These are phyloP conservation scores for Kickxella alabastrina DNA, from an alignment of 192 early-diverging fungal genomes.

Conservation along the genomic window DNA sequence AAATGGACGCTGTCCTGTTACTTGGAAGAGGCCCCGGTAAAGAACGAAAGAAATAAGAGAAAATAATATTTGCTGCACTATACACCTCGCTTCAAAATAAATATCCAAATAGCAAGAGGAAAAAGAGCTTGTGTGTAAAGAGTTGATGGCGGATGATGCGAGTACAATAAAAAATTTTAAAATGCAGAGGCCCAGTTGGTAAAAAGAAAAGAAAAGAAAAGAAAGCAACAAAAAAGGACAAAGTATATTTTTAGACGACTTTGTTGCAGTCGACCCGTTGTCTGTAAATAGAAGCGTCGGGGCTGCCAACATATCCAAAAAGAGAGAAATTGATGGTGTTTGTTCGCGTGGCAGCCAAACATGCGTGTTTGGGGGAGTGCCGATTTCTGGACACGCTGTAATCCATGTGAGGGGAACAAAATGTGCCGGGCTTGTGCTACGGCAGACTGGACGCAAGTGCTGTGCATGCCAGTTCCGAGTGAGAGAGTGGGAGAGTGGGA, in stretches of 20 bases:
- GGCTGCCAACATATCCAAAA: background rate
- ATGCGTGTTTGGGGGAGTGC: background rate
- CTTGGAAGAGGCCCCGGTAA: no score
- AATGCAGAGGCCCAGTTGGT: background rate
- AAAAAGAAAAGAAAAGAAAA: background rate
- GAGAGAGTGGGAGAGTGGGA: no score
- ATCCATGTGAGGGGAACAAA: no score
- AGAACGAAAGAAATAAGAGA: no score
- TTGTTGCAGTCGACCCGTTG: background rate
- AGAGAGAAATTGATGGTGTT: background rate
- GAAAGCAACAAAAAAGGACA: background rate
- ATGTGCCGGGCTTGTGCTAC: no score
- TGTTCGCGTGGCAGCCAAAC: no score
- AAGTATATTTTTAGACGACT: background rate
- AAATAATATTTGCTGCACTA: background rate
- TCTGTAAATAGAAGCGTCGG: background rate
- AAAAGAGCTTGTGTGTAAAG: background rate
- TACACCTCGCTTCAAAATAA: background rate
- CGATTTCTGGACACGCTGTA: no score
- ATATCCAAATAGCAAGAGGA: background rate
- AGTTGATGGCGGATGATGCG: background rate
- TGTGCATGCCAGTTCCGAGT: background rate
- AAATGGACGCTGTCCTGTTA: slow-evolving; percentile 1
- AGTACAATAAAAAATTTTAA: background rate
- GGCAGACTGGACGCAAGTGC: background rate